Evolutionary conservation across 2,329 filamentous ascomycete species (phyloP).

Genomic region (Tricladium varicosporioides): DNA sequence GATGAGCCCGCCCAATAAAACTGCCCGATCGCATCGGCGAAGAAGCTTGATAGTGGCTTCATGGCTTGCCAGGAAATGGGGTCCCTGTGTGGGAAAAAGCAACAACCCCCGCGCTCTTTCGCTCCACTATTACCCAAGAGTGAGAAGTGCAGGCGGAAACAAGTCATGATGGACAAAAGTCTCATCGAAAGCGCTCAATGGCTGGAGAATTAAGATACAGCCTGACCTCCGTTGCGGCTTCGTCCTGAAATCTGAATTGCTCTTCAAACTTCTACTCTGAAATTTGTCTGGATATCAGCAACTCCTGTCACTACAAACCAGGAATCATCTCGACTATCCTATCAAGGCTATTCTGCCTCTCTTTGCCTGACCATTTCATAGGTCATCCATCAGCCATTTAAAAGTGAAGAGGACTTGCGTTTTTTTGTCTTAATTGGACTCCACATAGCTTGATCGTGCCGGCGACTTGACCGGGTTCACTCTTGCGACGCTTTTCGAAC

Average conservation of each 20-base stretch:
- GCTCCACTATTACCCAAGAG: constrained; percentile 1
- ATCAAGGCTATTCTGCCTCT: no score
- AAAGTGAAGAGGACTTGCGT: no score
- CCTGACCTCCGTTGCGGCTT: not conserved
- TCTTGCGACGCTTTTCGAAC: no score
- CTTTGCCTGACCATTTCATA: no score
- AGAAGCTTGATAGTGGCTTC: not conserved
- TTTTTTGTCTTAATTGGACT: no score
- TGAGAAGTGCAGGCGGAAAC: not conserved
- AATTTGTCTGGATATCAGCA: not conserved
- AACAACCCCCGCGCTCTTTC: not conserved
- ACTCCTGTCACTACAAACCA: not conserved
- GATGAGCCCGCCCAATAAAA: not conserved
- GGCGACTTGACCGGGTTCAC: no score
- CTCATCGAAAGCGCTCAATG: not conserved
- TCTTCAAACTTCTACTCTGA: not conserved
- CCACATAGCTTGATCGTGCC: no score
- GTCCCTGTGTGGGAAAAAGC: not conserved
- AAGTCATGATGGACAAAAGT: not conserved
- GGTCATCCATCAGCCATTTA: no score
- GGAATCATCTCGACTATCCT: no score
- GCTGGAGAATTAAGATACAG: not conserved
- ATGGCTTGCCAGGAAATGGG: not conserved
- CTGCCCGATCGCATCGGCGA: not conserved
- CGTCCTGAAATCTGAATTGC: not conserved